Evolutionary conservation across 192 early-diverging fungal genomes (phyloP).

Genomic region (Coemansia sp.): DNA sequence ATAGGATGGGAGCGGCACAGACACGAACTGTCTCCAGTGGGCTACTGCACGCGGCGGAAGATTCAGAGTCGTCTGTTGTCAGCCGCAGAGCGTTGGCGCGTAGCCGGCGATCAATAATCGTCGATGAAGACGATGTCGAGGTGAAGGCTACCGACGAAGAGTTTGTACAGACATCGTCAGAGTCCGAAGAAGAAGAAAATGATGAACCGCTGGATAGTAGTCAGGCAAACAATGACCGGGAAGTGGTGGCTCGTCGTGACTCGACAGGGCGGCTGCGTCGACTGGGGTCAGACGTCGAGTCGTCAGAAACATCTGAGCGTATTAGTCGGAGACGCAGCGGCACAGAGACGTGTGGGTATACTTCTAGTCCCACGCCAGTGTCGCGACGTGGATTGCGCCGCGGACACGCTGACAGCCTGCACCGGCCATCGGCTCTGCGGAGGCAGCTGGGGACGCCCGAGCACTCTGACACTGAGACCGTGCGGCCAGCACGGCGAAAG

Average conservation of each 20-base stretch:
- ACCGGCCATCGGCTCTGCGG: conserved; percentile 16
- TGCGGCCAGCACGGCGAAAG: not conserved
- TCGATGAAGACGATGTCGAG: conserved; percentile 3
- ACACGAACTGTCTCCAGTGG: not conserved
- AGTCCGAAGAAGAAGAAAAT: not conserved
- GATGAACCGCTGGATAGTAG: not conserved
- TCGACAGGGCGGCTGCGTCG: not conserved
- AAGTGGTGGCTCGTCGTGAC: not conserved
- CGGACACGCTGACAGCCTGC: conserved; percentile 27
- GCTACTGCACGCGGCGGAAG: not conserved
- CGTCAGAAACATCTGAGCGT: not conserved
- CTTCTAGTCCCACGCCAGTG: conserved; percentile 37
- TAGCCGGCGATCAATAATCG: conserved; percentile 9
- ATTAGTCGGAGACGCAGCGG: not conserved
- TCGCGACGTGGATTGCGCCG: conserved; percentile 25
- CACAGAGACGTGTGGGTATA: conserved; percentile 19
- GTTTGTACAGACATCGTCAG: not conserved
- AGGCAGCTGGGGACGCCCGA: conserved; percentile 12
- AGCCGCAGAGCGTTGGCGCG: not conserved
- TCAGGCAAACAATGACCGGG: not conserved
- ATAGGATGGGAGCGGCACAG: conserved; percentile 5
- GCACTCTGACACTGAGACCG: not conserved
- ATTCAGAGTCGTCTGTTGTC: not conserved
- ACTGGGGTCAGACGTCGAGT: not conserved
- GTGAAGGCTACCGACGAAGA: not conserved